Evolutionary conservation across 495 filamentous ascomycete genomes (phyloP), one percentile per base, ranked within the genome.

Genomic region (Trichoderma virens): DNA sequence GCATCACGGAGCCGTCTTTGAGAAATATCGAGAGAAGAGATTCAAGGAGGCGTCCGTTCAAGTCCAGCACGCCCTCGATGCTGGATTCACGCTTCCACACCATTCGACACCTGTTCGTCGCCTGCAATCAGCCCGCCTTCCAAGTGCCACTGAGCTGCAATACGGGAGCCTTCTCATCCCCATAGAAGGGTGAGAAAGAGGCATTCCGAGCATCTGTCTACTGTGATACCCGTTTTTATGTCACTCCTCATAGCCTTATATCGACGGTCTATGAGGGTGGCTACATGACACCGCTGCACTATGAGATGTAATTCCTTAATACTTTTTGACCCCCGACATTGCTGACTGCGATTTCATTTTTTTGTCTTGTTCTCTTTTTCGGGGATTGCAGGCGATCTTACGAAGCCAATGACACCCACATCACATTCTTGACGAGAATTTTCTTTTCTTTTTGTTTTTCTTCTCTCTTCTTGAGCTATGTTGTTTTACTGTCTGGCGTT

Each of bases 1-100:
- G 69, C 94, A 98, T 69, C 94, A 98, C 73, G 69, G 75, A 5
- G 90, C 92, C 25, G 87, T 98, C 65, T 98, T 83, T 68, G 91
- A 97, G 23, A 98, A 98, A 75, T 98, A 96, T 75, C 80, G 84
- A 7, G 88, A 91, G 70, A 88, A 84, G 63, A 86, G 89, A 35
- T 97, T 88, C 79, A 93, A 92, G 79, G 80, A 86, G 30, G 89
- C 89, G 3, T 89, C 93, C n/a, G 69, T 83, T 20, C 96, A 86
- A 66, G 93, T 94, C 32, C 84, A 92, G 70, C 77, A 74, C 23
- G 88, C 92, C 77, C 83, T 97, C 66, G 72, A 73, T 59, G 81
- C 79, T 61, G 90, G 81, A 8, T 80, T 78, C 56, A 67, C 63
- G 14, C 72, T 83, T 14, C 71, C 76, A 0, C 69, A 73, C 35